A percentile compares a stretch with the other conserved stretches of the same genome.
Evolutionary conservation across 2,329 filamentous ascomycete genomes (phyloP).

Genomic region (Aspergillus tubingensis): DNA sequence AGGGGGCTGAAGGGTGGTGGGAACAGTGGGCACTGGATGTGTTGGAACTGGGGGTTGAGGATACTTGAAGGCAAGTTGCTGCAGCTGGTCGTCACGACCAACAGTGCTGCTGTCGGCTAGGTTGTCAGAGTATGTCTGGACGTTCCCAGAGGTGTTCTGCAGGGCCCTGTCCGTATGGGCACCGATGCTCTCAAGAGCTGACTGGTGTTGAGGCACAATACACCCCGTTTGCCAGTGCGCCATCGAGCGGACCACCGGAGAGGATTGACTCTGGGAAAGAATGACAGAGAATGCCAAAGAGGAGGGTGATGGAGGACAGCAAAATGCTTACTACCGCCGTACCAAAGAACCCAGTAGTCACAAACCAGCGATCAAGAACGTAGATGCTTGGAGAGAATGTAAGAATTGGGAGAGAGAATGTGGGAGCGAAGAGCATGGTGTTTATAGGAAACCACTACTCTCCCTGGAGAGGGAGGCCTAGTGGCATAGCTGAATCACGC

Average conservation of each 20-base stretch:
- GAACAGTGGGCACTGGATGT: slow-evolving; percentile 29
- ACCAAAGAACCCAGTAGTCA: slow-evolving; percentile 41
- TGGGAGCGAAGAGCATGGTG: slow-evolving; percentile 45
- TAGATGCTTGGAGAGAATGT: slow-evolving; percentile 45
- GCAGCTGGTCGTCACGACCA: slow-evolving; percentile 38
- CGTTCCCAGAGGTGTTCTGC: slow-evolving; percentile 48
- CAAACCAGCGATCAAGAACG: slow-evolving; percentile 41
- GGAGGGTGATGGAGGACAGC: slow-evolving; percentile 32
- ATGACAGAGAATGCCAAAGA: slow-evolving; percentile 45
- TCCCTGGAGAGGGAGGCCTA: slow-evolving; percentile 32
- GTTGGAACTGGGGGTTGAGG: slow-evolving; percentile 31
- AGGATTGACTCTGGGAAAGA: slow-evolving; percentile 40
- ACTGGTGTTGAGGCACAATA: slow-evolving; percentile 40
- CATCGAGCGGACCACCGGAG: slow-evolving; percentile 37
- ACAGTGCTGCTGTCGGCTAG: slow-evolving; percentile 30
- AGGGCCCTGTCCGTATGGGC: slow-evolving; percentile 41
- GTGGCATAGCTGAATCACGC: slow-evolving; percentile 40
- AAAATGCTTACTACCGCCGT: slow-evolving; percentile 42
- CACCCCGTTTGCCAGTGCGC: slow-evolving; percentile 45
- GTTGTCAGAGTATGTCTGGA: slow-evolving; percentile 43
- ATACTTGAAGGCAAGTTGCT: slow-evolving; percentile 41
- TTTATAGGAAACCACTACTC: slow-evolving; percentile 42
- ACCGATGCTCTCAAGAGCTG: slow-evolving; percentile 38
- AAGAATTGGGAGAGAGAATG: slow-evolving; percentile 47
- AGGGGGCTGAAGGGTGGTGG: slow-evolving; percentile 30